A percentile compares a stretch with the other conserved stretches of the same genome.
Evolutionary conservation across 2,329 filamentous ascomycete species (phyloP).

Genomic region (Fusarium sp.): DNA sequence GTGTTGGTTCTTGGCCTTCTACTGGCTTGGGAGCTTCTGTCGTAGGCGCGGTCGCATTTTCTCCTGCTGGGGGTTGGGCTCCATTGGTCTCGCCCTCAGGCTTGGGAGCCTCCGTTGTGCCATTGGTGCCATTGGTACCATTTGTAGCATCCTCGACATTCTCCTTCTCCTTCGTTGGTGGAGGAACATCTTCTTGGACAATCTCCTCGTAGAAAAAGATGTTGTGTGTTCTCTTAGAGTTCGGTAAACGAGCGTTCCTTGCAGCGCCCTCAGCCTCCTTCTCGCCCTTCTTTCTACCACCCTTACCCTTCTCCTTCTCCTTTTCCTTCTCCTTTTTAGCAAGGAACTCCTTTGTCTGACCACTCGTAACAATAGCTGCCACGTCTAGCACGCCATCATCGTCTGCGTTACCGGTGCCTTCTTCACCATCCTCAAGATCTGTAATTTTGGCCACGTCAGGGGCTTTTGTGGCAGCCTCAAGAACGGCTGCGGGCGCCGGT

Average conservation of each 20-base stretch:
- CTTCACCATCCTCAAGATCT: conserved; percentile 56
- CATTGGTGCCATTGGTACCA: conserved; percentile 35
- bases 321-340: conserved; percentile 87
- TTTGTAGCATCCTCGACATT: conserved; percentile 31
- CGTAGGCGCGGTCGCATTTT: conserved; percentile 7
- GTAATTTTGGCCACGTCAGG: conserved; percentile 56
- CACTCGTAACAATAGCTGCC: conserved; percentile 85
- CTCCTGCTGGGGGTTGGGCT: conserved; percentile 23
- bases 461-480: conserved; percentile 51
- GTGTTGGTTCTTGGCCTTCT: conserved; percentile 42
- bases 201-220: conserved; percentile 81
- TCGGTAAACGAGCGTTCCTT: conserved; percentile 74
- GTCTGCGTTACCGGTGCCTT: conserved; percentile 59
- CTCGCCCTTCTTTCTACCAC: conserved; percentile 64
- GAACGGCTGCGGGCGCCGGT: conserved; percentile 37
- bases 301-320: conserved; percentile 72
- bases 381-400: conserved; percentile 85
- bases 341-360: conserved; percentile 84
- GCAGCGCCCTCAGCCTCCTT: conserved; percentile 68
- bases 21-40: conserved; percentile 44
- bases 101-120: conserved; percentile 31
- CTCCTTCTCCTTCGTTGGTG: conserved; percentile 53
- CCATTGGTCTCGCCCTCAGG: conserved; percentile 34
- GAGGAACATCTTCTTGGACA: conserved; percentile 65
- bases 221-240: conserved; percentile 77